Evolutionary conservation across 2,329 filamentous ascomycete species (phyloP).

Genomic region (Phaeophleospora eucalypticola): DNA sequence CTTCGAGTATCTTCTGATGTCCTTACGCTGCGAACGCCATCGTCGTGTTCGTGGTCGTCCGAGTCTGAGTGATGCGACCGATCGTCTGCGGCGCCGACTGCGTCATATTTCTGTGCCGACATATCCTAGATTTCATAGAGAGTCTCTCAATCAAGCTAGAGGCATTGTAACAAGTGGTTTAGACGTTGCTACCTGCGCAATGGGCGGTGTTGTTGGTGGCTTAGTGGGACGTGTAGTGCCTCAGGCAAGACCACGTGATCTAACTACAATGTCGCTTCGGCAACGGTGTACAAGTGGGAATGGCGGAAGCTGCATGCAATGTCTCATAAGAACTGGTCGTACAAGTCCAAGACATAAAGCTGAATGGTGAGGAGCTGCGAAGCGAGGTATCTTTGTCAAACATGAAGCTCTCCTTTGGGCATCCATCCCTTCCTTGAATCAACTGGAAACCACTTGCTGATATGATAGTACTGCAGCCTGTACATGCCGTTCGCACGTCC

Average conservation of each 20-base stretch:
- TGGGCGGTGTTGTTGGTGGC: too few species aligned
- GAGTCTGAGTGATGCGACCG: background rate
- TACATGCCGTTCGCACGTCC: background rate
- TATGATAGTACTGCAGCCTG: too few species aligned
- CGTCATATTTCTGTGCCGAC: background rate
- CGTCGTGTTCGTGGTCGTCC: background rate
- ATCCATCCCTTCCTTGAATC: background rate
- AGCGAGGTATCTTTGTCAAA: background rate
- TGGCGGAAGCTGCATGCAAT: too few species aligned
- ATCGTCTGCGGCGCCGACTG: background rate
- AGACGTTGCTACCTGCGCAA: too few species aligned
- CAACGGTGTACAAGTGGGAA: too few species aligned
- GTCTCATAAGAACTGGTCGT: background rate
- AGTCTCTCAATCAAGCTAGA: background rate
- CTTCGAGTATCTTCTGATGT: slow-evolving; percentile 29
- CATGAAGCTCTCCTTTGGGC: background rate
- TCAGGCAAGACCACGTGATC: too few species aligned
- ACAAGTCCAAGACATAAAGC: background rate
- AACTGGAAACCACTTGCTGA: background rate
- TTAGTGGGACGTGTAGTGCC: too few species aligned
- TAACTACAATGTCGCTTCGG: too few species aligned
- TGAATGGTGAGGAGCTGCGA: background rate
- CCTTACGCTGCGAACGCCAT: background rate
- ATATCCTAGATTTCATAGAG: background rate
- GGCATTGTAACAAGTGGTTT: too few species aligned